A percentile compares a stretch with the other conserved stretches of the same genome.
Evolutionary conservation across 2,329 filamentous ascomycete genomes (phyloP).

Genomic region (Fusarium sp.): DNA sequence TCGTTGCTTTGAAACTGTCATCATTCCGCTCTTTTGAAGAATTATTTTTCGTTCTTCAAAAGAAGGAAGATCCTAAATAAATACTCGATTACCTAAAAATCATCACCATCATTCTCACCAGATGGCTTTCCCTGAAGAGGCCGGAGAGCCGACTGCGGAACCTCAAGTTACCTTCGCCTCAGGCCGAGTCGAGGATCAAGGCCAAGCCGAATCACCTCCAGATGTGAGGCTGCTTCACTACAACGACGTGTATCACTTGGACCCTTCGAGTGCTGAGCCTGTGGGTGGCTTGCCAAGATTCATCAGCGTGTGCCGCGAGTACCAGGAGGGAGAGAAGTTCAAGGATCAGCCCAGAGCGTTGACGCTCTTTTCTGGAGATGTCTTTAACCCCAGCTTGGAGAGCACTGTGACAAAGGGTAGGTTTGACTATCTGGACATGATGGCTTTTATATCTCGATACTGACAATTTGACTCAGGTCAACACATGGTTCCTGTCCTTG

Average conservation of each 20-base stretch:
- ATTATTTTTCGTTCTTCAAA: neutral
- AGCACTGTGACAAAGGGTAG: slow-evolving; percentile 87
- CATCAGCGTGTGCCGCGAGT: slow-evolving; percentile 80
- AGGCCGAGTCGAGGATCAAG: slow-evolving; percentile 34
- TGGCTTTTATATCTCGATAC: neutral
- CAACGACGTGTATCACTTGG: slow-evolving; percentile 95
- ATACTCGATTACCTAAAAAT: neutral
- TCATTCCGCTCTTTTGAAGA: slow-evolving; percentile 12
- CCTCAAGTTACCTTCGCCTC: slow-evolving; percentile 45
- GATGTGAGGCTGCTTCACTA: slow-evolving; percentile 88
- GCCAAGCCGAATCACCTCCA: slow-evolving; percentile 54
- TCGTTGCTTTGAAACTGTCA: slow-evolving; percentile 31
- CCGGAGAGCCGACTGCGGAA: slow-evolving; percentile 39
- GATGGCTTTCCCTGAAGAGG: slow-evolving; percentile 34
- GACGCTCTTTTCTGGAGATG: slow-evolving; percentile 91
- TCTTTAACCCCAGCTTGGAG: slow-evolving; percentile 91
- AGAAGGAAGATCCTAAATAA: neutral
- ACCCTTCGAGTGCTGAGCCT: slow-evolving; percentile 79
- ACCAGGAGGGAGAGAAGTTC: slow-evolving; percentile 71
- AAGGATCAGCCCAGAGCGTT: slow-evolving; percentile 72
- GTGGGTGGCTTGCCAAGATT: slow-evolving; percentile 86
- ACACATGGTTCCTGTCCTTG: slow-evolving; percentile 90
- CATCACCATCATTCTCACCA: neutral
- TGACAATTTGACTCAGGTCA: slow-evolving; percentile 58
- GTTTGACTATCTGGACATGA: slow-evolving; percentile 5